These are phyloP conservation scores for Hymenoscyphus infarciens DNA, from an alignment of 2,329 filamentous ascomycete species.

Conservation along the genomic window DNA sequence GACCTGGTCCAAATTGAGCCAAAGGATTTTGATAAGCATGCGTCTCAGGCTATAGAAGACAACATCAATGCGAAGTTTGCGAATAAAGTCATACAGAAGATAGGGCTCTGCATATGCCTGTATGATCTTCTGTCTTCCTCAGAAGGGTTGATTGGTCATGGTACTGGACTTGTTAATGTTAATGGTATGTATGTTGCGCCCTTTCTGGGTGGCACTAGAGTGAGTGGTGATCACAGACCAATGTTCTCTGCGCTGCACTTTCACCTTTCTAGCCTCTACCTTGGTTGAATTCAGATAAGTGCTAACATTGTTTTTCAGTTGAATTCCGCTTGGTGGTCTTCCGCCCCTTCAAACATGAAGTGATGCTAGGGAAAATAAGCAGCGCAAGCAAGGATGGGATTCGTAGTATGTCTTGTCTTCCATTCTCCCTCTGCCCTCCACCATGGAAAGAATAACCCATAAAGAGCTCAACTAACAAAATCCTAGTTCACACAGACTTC, in stretches of 20 bases:
- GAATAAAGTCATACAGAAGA: slow-evolving; percentile 91
- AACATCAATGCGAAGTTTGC: slow-evolving; percentile 97
- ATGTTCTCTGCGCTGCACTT: neutral
- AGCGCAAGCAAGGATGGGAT: slow-evolving; percentile 70
- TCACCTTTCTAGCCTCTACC: neutral
- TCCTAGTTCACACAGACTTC: slow-evolving; percentile 76
- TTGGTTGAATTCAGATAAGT: neutral
- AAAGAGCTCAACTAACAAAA: neutral
- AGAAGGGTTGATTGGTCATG: slow-evolving; percentile 90
- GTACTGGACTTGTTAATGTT: slow-evolving; percentile 87
- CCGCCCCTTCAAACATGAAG: slow-evolving; percentile 91
- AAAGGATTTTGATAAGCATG: slow-evolving; percentile 80
- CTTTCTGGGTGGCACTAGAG: no score
- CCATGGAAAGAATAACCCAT: neutral
- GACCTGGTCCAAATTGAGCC: slow-evolving; percentile 93
- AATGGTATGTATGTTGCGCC: slow-evolving; percentile 67
- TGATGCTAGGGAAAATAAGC: slow-evolving; percentile 80
- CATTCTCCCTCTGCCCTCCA: neutral
- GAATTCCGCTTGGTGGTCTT: slow-evolving; percentile 94
- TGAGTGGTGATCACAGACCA: no score
- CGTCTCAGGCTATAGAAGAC: slow-evolving; percentile 83
- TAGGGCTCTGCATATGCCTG: slow-evolving; percentile 89
- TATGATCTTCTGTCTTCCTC: slow-evolving; percentile 88
- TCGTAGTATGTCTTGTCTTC: slow-evolving; percentile 47
- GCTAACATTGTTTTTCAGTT: slow-evolving; percentile 50